Base-by-base conservation (phyloP, 2,329 filamentous ascomycete genomes). In the Exophiala sideris region DNA sequence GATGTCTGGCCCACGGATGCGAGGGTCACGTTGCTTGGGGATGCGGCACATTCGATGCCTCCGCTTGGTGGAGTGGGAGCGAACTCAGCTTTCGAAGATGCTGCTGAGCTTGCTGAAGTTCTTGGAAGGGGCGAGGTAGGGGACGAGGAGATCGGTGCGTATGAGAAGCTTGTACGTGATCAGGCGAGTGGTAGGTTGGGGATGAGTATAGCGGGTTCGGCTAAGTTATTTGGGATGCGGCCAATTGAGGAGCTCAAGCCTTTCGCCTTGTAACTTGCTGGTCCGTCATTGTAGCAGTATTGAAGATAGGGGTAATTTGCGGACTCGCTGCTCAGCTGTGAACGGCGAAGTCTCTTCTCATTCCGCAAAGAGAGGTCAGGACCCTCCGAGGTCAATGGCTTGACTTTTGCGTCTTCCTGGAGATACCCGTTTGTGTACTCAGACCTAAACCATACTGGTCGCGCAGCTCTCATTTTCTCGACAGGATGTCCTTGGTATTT, bases 31-130 rank as follows among this genome's bases (percentile, higher is more conserved):
- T 52, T 76, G 6, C 64, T 76, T 6, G 74, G 74, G 6, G 74
- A 76, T 52, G 70, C 73, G 2, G 69, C 73, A 4, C 74, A 76
- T 62, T 66, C 70, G 2, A 76, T 76, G 73, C 70, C 72, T 8
- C 74, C 74, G 3, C 72, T 70, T 5, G 73, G 73, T n/a, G 74
- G 71, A 0, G 70, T 72, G 47, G 74, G 74, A 11, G 73, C 73
- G 2, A 75, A 74, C 46, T 74, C 73, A 1, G 73, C 74, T 24
- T 64, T 76, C 12, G 65, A 67, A 48, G 71, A 75, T 48, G 70
- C 71, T 2, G 67, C 65, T 21, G 62, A 72, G 18, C 58, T 76
- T 16, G 71, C 70, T 6, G 16, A 14, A 7, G 18, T 56, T 8
- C 29, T 56, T 21, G 35, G 34, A 14, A 49, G 7, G 20, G 45